Evolutionary conservation across 345 rosid species (phyloP).

Genomic region (Dipteronia dyeriana): DNA sequence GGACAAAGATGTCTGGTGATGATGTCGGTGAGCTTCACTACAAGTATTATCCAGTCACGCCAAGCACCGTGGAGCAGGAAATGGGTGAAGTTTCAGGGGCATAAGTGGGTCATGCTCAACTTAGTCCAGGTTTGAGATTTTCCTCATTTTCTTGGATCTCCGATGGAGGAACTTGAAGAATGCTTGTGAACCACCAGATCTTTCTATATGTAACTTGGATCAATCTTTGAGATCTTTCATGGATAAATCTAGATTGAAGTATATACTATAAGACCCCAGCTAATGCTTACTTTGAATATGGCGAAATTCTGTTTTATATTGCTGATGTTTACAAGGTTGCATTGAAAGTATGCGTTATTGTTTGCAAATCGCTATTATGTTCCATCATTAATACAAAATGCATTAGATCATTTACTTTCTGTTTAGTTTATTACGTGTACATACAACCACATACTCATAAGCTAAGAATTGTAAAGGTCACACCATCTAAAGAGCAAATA

Average conservation of each 20-base stretch:
- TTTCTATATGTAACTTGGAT: slow-evolving; percentile 6
- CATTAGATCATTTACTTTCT: too few relatives aligned
- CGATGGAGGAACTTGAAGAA: background rate
- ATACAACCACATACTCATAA: too few relatives aligned
- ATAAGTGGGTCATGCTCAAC: slow-evolving; percentile 18
- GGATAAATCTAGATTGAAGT: slow-evolving; percentile 17
- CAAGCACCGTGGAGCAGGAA: slow-evolving; percentile 75
- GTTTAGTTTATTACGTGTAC: background rate
- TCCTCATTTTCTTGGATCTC: background rate
- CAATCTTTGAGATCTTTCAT: background rate
- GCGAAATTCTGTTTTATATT: slow-evolving; percentile 8
- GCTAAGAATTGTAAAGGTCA: too few relatives aligned
- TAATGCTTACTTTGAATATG: background rate
- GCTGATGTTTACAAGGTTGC: slow-evolving; percentile 10
- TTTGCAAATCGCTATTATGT: background rate
- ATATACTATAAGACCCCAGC: slow-evolving; percentile 7
- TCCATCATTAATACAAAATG: background rate
- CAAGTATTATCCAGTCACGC: slow-evolving; percentile 66
- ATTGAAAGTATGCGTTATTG: background rate
- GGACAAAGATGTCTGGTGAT: slow-evolving; percentile 96
- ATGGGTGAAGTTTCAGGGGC: slow-evolving; percentile 69
- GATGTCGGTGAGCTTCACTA: slow-evolving; percentile 97
- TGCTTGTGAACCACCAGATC: slow-evolving; percentile 13
- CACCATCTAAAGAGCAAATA: too few relatives aligned
- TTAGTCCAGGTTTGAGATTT: slow-evolving; percentile 14